A percentile compares a stretch with the other conserved stretches of the same genome.
These are phyloP conservation scores for Venturia oleaginea DNA, from an alignment of 2,329 filamentous ascomycete species.

Conservation along the genomic window DNA sequence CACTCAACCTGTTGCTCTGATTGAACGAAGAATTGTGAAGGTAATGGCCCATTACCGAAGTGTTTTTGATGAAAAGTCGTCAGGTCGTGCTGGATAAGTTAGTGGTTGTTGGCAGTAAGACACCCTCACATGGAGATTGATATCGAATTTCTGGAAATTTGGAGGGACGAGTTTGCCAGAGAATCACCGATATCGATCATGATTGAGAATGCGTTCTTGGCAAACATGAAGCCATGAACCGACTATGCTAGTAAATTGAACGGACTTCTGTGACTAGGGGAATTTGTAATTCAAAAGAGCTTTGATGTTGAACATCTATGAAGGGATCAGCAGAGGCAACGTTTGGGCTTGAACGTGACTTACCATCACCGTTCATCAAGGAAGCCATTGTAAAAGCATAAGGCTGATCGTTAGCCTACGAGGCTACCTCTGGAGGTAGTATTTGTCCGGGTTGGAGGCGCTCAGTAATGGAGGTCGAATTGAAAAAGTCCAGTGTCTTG, in stretches of 20 bases:
- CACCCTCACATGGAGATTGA: too few relatives aligned
- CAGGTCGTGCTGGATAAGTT: constrained; percentile 31
- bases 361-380: neutral
- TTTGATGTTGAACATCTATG: neutral
- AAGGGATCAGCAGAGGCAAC: neutral
- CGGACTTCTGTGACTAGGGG: constrained; percentile 1
- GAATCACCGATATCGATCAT: too few relatives aligned
- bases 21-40: constrained; percentile 7
- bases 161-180: too few relatives aligned
- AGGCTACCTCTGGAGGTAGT: neutral
- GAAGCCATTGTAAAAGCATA: neutral
- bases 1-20: neutral
- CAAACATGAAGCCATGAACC: too few relatives aligned
- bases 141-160: too few relatives aligned
- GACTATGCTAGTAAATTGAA: neutral
- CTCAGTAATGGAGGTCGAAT: neutral
- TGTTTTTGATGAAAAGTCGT: constrained; percentile 34
- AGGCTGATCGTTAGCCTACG: neutral
- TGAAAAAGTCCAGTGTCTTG: neutral
- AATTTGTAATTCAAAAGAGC: neutral
- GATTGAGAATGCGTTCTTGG: too few relatives aligned
- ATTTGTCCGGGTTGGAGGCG: neutral
- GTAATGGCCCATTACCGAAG: constrained; percentile 30
- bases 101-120: neutral
- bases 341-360: neutral